Evolutionary conservation across 306 rosid species (phyloP), one percentile per base, ranked within the genome.

Genomic region (Quercus parvula): DNA sequence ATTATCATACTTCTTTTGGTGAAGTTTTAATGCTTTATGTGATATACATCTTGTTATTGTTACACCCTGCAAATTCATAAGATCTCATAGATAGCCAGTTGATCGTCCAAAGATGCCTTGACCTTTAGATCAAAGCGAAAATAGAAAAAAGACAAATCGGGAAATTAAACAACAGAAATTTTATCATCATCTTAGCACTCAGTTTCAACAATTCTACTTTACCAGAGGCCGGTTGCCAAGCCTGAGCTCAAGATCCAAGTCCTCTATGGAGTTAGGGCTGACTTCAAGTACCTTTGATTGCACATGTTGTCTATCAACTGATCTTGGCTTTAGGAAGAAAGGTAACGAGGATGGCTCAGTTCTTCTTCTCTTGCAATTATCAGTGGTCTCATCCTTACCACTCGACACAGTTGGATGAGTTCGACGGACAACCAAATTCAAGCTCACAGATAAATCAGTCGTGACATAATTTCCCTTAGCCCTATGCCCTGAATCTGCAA

Each of bases 181-280:
- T 25, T 12, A 11, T 46, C 75, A 13, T 49, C 75, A 13, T 49
- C 31, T 71, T 71, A 71, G 41, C 75, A 15, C 58, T 49, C 24
- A 56, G 35, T 51, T 71, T 71, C 58, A 22, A 51, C 33, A 73
- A 25, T 66, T 75, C 73, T 74, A 86, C 70, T 77, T 79, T 82
- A 83, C 82, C 88, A 77, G 80, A 41, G 86, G 88, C 19, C 77
- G 80, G 79, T 72, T 70, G 4, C 84, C 88, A 14, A 89, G 90
- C 79, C 92, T 77, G 77, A 89, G 92, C 75, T 89, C 92, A 44
- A 86, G 92, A 81, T 89, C 92, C 64, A 89, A 80, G 56, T 89
- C 92, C 18, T 89, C 90, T 12, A 66, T 51, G 72, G 90, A 73
- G 78, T 75, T 25, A 59, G 81, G 82, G 81, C 78, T 71, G 20